Evolutionary conservation across 2,329 filamentous ascomycete species (phyloP), one percentile per base, ranked within the genome.

Genomic region (Madurella mycetomatis): DNA sequence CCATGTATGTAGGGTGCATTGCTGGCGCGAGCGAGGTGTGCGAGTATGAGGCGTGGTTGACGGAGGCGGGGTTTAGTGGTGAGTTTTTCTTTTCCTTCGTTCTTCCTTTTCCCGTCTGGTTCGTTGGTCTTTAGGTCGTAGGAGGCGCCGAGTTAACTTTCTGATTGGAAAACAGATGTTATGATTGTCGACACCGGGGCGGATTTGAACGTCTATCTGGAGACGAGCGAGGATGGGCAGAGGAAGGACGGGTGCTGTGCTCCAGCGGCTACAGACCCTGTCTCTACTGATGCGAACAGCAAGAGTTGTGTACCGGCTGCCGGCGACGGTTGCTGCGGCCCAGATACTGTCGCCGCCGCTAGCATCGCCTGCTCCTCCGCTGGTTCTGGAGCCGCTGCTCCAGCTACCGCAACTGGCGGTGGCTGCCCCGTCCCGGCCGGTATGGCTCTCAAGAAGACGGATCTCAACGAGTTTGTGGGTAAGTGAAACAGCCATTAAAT

Each of bases 1-100:
- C 76, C 1, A 62, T 85, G 5, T 83, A 84, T 63, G 78, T 84
- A 2, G 82, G 83, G 0, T 86, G 83, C 56, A 72, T 86, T 30
- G 73, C 79, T 1, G 82, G 83, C 0, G 81, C 83, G 1, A 83
- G 79, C 56, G 64, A 69, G 53, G 71, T 81, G 0, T 58, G 34
- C 1, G 73, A 79, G 49, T 86, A 86, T 66, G 71, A 81, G 51
- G 37, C 45, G 8, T 85, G 76, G 64, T 64, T 86, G 4, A 47
- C 48, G 4, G 62, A 73, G 12, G 78, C 76, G 0, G 82, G 80
- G 0, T 83, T 84, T 57, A 41, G 63, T 52, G 72, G 79, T 78
- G 67, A 48, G 57, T 59, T 19, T 60, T 58, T 41, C 31, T 37
- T 11, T 37, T 37, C 34, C 11, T 11, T 5, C 13, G 4, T 37